phyloP scores from a whole-genome alignment of 306 rosid species.

The Dryas octopetala region DNA sequence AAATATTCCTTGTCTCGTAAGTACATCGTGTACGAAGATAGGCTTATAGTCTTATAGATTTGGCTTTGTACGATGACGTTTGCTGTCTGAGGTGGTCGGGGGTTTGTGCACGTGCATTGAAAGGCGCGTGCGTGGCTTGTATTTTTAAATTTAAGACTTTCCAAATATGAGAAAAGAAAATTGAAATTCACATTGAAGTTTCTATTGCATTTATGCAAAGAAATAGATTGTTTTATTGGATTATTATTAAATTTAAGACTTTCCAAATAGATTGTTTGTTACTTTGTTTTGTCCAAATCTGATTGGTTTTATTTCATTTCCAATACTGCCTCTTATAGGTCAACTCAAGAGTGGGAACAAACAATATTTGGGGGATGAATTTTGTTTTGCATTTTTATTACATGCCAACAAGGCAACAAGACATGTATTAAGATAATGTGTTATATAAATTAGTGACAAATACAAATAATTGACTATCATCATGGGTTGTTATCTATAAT shows the following conservation, averaged over 20 bases:
- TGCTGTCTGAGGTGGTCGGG: neutral
- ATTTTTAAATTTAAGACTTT: neutral
- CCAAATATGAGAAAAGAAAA: neutral
- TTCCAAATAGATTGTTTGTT: neutral
- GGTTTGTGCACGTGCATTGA: neutral
- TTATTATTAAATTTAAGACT: neutral
- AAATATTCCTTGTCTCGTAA: neutral
- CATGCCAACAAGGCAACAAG: neutral
- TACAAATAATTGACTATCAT: neutral
- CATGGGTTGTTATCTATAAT: neutral
- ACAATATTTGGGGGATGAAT: neutral
- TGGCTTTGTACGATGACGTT: conserved; percentile 12
- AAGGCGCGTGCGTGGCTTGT: conserved; percentile 3
- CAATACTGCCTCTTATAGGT: neutral
- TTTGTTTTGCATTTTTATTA: neutral
- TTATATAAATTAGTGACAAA: neutral
- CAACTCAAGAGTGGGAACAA: conserved; percentile 2
- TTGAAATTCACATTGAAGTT: conserved; percentile 1
- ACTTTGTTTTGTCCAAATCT: neutral
- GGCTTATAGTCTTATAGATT: too few species aligned
- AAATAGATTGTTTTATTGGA: conserved; percentile 8
- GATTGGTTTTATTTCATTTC: conserved; percentile 2
- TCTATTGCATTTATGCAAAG: conserved; percentile 11
- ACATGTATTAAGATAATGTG: too few species aligned
- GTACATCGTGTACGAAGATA: neutral